Percentiles rank a stretch among this genome's conserved stretches.
Evolutionary conservation across 2,329 filamentous ascomycete genomes (phyloP).

Genomic region (Gnomoniopsis sp.): DNA sequence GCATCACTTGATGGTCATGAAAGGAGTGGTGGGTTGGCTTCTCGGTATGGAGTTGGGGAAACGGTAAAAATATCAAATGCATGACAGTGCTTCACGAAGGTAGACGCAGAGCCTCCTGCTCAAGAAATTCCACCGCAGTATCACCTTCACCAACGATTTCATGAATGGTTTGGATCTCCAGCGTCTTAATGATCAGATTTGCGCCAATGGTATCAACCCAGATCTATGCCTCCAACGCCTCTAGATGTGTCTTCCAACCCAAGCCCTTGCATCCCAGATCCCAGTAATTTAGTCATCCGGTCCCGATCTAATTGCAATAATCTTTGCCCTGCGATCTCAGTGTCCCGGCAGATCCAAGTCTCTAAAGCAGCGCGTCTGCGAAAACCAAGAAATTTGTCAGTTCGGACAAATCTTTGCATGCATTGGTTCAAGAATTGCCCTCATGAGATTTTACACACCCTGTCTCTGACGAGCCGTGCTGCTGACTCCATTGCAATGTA

Average conservation of each 20-base stretch:
- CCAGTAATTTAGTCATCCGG: no score
- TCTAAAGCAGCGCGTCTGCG: not conserved
- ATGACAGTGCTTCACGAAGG: constrained; percentile 4
- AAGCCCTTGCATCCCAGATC: not conserved
- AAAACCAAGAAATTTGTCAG: not conserved
- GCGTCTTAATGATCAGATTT: not conserved
- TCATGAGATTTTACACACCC: not conserved
- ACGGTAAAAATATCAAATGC: not conserved
- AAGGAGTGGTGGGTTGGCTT: constrained; percentile 28
- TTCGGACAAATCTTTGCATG: not conserved
- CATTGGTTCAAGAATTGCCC: not conserved
- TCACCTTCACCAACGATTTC: not conserved
- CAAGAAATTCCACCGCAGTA: not conserved
- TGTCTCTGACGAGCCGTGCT: not conserved
- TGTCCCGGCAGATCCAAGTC: no score
- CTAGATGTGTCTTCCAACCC: not conserved
- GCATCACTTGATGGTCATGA: constrained; percentile 2
- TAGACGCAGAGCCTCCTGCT: not conserved
- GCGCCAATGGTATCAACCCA: not conserved
- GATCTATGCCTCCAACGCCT: not conserved
- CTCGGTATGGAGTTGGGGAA: constrained; percentile 43
- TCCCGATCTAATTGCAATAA: no score
- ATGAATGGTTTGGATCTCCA: not conserved
- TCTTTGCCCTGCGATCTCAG: not conserved
- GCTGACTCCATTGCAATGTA: not conserved